Base-by-base conservation (phyloP, 2,329 filamentous ascomycete species). In the Neofusicoccum umdonicola region DNA sequence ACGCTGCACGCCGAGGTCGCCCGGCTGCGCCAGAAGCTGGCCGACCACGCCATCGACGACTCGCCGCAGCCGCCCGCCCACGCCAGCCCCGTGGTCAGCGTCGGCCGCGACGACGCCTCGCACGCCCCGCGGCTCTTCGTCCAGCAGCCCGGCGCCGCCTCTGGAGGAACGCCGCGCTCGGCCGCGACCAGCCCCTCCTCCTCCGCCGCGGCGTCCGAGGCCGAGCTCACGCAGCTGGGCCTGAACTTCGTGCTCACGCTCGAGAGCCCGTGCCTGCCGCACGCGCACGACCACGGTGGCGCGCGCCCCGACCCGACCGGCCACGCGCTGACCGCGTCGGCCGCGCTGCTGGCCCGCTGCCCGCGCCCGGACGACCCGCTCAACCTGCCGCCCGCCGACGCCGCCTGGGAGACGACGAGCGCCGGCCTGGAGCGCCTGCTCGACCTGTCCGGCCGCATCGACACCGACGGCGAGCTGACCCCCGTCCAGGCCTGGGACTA, bases 401-500 rank as follows among this genome's bases (percentile, higher is more conserved):
- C 67, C 3, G 42, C 57, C 6, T 73, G 71, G 71, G 48, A 68
- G 35, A 62, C 69, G 2, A 62, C 70, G 8, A 44, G 67, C n/a
- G 42, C 63, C 6, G 69, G 68, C 13, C 65, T 72, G 3, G 68
- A 72, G 42, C 68, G 67, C 8, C 62, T 73, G 6, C 66, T 73
- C 3, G 51, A 66, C 17, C 63, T 72, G 0, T 70, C 71, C 1
- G 19, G 13, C 3, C 68, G 45, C 44, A 68, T 69, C 50, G 71
- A 65, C 34, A 69, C 70, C 3, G 66, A 68, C 6, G 68, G 69
- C 9, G 74, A 77, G 39, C 60, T 78, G 2, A 79, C 76, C 1
- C 76, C 77, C 0, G 71, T 78, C 1, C 77, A 79, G 62, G 75
- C 73, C 4, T 77, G 76, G 76, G 70, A 74, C 51, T 65, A 69